Conservation (phyloP, 345 rosid genomes). For the Euphorbia peplus region DNA sequence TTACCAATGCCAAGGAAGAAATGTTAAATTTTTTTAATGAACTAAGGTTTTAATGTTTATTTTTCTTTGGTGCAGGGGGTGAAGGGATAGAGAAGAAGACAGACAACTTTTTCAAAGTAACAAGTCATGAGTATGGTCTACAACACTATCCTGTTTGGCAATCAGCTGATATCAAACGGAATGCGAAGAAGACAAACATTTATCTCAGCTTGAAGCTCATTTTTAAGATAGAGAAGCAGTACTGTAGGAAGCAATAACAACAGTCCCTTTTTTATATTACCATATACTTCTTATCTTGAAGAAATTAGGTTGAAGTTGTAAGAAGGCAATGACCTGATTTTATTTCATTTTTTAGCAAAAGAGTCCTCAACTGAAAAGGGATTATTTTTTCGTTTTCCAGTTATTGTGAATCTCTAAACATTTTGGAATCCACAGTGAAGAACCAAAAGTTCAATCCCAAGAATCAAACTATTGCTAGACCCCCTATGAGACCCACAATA, state of each 20-base stretch:
- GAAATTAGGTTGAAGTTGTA: background rate
- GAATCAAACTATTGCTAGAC: slow-evolving; percentile 1
- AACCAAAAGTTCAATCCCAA: background rate
- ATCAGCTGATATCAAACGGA: background rate
- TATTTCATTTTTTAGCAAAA: background rate
- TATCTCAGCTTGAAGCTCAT: background rate
- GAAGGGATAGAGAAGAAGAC: background rate
- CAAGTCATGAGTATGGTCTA: background rate
- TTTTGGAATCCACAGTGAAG: background rate
- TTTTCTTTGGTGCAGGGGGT: too few relatives aligned
- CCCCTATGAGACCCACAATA: background rate
- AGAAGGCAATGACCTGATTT: too few relatives aligned
- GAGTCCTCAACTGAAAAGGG: background rate
- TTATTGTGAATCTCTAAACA: background rate
- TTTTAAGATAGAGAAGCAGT: background rate
- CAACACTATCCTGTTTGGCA: background rate
- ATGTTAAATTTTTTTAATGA: background rate
- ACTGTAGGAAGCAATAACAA: background rate
- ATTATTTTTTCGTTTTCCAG: background rate
- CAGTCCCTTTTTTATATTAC: background rate
- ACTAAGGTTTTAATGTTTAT: background rate
- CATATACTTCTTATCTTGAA: background rate
- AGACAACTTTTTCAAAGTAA: background rate
- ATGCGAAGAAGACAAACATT: background rate
- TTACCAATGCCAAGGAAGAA: background rate